Evolutionary conservation across 78 protist genomes (phyloP).

Genomic region (Dictyostelium brefeldianum): DNA sequence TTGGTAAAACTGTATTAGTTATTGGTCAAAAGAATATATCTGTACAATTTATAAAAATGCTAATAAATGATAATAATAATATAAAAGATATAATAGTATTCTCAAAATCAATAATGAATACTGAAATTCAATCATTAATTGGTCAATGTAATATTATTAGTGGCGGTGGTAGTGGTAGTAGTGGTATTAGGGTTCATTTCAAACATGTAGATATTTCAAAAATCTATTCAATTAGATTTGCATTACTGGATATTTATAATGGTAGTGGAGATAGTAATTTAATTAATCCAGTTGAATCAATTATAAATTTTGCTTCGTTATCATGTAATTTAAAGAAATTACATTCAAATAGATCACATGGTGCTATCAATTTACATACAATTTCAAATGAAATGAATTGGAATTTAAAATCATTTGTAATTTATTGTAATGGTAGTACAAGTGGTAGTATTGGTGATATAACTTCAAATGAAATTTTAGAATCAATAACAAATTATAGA

Average conservation of each 20-base stretch:
- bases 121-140: background rate
- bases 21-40: background rate
- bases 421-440: background rate
- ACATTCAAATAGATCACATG: constrained; percentile 59
- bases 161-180: too few species aligned
- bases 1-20: constrained; percentile 7
- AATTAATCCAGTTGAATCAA: background rate
- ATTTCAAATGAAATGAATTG: background rate
- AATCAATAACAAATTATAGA: constrained; percentile 61
- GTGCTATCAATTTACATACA: constrained; percentile 75
- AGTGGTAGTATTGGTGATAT: constrained; percentile 25
- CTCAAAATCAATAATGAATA: background rate
- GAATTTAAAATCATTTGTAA: constrained; percentile 63
- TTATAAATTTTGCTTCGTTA: background rate
- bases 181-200: background rate
- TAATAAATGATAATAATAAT: background rate
- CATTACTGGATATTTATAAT: background rate
- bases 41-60: background rate
- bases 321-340: background rate
- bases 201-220: background rate
- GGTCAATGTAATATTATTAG: background rate
- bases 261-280: background rate
- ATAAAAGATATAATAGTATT: background rate
- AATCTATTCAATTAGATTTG: constrained; percentile 3
- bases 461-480: constrained; percentile 85